Base-by-base conservation (phyloP, 1,284 basidiomycete genomes). In the Ceratobasidium papillatum region DNA sequence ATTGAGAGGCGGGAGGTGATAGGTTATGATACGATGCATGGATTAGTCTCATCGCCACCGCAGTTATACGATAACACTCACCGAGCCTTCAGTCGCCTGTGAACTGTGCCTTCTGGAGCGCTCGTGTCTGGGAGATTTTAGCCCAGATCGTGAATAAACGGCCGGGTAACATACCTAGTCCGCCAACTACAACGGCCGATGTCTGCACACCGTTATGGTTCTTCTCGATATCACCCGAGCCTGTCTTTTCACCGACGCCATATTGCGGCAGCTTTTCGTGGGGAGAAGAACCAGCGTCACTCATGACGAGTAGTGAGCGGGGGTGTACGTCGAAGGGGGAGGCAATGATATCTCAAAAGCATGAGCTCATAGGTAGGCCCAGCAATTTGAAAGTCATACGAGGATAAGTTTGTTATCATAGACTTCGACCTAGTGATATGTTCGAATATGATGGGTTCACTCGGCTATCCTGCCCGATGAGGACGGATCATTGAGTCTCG, bases 391-490 rank as follows among this genome's bases (percentile, higher is more conserved):
- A 56, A 56, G 68, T 19, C 22, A 8, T 14, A 19, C n/a, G 54
- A 71, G 25, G 54, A 43, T 45, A 58, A 59, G 47, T 71, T 71
- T 71, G 68, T 43, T 71, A 71, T 59, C 45, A 17, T n/a, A n/a
- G 58, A 5, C 9, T 58, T 51, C 38, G 49, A 9, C 30, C 11
- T 12, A n/a, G 68, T 59, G 68, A 54, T 71, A 25, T 54, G 54
- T 54, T 27, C 54, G 66, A 69, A 58, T 34, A 69, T 58, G 66
- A 54, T 12, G 34, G 41, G 9, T 19, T 30, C 22, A 22, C 68
- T 71, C 68, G 68, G 68, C 68, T 59, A 71, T 54, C 41, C n/a
- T 43, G 36, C 22, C 27, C 68, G 27, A 49, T 43, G 51, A 32
- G 36, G 64, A 22, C 41, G 68, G 68, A 41, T 43, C 68, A 58